phyloP scores from a whole-genome alignment of 2,329 filamentous ascomycete species.

The Phaeosphaeria sp. region DNA sequence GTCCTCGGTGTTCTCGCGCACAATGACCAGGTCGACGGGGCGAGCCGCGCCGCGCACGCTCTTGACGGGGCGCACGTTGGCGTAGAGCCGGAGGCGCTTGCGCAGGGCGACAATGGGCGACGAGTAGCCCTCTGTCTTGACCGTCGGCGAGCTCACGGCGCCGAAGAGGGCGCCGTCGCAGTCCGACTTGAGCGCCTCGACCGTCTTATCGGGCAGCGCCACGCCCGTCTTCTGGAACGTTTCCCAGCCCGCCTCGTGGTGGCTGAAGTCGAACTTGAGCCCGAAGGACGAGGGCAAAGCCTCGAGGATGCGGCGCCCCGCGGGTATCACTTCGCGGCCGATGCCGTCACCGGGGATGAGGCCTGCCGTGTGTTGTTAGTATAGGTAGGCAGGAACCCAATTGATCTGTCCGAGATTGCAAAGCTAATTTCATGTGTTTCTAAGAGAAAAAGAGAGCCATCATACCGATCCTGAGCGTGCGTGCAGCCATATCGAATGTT shows the following conservation, averaged over 20 bases:
- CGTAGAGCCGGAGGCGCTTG: slow-evolving; percentile 93
- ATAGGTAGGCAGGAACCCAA: not conserved
- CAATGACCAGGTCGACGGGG: slow-evolving; percentile 95
- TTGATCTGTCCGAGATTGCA: not conserved
- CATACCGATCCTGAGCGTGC: slow-evolving; percentile 40
- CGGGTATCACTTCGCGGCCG: slow-evolving; percentile 95
- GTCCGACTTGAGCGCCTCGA: slow-evolving; percentile 85
- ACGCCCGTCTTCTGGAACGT: slow-evolving; percentile 89
- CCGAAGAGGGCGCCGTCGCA: slow-evolving; percentile 97
- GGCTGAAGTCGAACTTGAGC: slow-evolving; percentile 91
- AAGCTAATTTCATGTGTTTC: not conserved
- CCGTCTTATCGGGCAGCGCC: slow-evolving; percentile 88
- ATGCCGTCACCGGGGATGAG: slow-evolving; percentile 98
- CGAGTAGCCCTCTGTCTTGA: slow-evolving; percentile 91
- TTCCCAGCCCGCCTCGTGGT: slow-evolving; percentile 92
- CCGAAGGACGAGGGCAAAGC: slow-evolving; percentile 88
- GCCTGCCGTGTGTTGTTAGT: slow-evolving; percentile 60
- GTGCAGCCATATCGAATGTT: slow-evolving; percentile 37
- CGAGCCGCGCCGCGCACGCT: slow-evolving; percentile 68
- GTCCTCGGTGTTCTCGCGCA: slow-evolving; percentile 98
- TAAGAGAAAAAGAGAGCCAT: not conserved
- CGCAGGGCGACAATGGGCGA: slow-evolving; percentile 95
- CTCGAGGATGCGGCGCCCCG: slow-evolving; percentile 89
- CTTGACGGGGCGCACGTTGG: slow-evolving; percentile 97
- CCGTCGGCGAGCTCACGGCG: slow-evolving; percentile 88